Evolutionary conservation across 495 filamentous ascomycete species (phyloP).

Genomic region (Penicillium bialowiezense): DNA sequence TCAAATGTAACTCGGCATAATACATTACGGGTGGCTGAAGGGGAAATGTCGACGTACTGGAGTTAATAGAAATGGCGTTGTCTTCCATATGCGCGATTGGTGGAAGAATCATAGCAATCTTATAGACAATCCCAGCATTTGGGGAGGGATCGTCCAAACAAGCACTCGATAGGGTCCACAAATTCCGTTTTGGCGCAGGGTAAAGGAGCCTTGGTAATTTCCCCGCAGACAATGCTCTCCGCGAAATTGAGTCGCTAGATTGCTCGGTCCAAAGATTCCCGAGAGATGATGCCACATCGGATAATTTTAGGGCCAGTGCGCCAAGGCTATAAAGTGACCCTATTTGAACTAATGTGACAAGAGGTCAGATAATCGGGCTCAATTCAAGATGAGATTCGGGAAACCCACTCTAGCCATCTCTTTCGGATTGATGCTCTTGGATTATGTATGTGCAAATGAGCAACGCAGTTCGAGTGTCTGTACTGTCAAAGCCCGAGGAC

Average conservation of each 20-base stretch:
- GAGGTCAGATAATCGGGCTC: not conserved
- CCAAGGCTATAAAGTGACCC: not conserved
- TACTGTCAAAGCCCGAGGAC: constrained; percentile 25
- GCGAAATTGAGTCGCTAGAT: not conserved
- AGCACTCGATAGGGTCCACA: constrained; percentile 13
- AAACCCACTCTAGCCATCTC: not conserved
- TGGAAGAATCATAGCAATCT: constrained; percentile 15
- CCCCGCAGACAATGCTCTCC: constrained; percentile 13
- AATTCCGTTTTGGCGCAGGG: not conserved
- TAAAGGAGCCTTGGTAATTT: not conserved
- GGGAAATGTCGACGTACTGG: too few species aligned
- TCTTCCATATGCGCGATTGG: constrained; percentile 13
- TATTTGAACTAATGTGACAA: not conserved
- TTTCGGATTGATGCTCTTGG: not conserved
- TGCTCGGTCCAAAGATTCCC: constrained; percentile 16
- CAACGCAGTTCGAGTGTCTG: constrained; percentile 17
- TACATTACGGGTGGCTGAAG: constrained; percentile 6
- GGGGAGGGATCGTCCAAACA: constrained; percentile 15
- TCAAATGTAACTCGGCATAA: constrained; percentile 7
- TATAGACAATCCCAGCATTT: constrained; percentile 1
- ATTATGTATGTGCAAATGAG: not conserved
- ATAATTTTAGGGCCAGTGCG: not conserved
- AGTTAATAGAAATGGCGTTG: not conserved
- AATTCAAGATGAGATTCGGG: not conserved
- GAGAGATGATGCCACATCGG: not conserved